Percentiles rank a stretch among this genome's conserved stretches.
Conservation (phyloP, 164 flowering plant genomes). For the Stephania yunnanensis region DNA sequence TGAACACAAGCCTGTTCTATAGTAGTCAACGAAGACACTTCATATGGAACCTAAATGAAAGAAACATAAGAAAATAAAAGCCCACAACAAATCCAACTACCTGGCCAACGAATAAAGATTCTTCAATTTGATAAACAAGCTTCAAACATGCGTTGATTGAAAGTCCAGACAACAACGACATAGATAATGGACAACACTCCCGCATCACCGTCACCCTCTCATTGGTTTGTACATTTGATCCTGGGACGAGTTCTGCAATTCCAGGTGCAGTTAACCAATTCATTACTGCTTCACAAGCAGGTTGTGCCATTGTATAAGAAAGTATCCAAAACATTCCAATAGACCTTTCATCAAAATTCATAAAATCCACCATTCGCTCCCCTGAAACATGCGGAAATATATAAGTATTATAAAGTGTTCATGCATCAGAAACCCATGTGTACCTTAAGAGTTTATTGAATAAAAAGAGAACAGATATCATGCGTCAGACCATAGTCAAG, state of each 20-base stretch:
- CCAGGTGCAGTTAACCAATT: conserved; percentile 83
- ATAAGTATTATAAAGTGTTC: background rate
- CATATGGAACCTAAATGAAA: background rate
- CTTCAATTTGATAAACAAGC: conserved; percentile 81
- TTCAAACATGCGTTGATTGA: conserved; percentile 76
- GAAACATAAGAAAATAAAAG: background rate
- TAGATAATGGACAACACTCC: conserved; percentile 83
- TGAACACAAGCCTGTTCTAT: background rate
- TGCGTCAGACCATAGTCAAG: background rate
- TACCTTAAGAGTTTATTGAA: background rate
- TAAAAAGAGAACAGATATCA: background rate
- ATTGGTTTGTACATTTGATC: conserved; percentile 62
- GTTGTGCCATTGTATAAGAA: conserved; percentile 90
- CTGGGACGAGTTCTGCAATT: conserved; percentile 55
- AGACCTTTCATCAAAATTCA: conserved; percentile 92
- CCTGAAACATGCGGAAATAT: conserved; percentile 33
- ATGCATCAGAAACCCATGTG: background rate
- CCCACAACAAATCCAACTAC: conserved; percentile 24
- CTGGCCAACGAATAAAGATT: conserved; percentile 76
- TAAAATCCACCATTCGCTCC: conserved; percentile 80
- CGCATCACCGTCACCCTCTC: conserved; percentile 76
- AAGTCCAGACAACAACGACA: conserved; percentile 82
- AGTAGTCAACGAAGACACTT: no score
- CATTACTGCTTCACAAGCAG: conserved; percentile 87
- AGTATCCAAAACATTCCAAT: conserved; percentile 99